phyloP scores from a whole-genome alignment of 2,329 filamentous ascomycete genomes.

The Xylaria multiplex region DNA sequence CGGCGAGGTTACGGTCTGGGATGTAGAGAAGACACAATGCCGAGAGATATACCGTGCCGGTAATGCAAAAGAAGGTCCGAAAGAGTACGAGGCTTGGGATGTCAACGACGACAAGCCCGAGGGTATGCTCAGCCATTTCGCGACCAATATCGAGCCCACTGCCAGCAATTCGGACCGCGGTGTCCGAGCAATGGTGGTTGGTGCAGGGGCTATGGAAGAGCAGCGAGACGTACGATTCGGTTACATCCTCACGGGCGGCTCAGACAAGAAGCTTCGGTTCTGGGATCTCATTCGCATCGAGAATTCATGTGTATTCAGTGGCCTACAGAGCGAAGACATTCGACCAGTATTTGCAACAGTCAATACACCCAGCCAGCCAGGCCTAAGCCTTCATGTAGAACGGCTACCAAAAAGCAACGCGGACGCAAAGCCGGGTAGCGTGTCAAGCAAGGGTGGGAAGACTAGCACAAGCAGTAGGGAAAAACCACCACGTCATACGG shows the following conservation, averaged over 20 bases:
- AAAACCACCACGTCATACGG: slow-evolving; percentile 76
- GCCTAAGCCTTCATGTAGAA: slow-evolving; percentile 73
- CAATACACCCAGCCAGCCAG: slow-evolving; percentile 59
- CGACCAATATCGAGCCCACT: slow-evolving; percentile 74
- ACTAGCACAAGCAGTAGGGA: slow-evolving; percentile 44
- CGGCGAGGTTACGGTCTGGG: slow-evolving; percentile 94
- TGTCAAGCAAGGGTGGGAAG: slow-evolving; percentile 36
- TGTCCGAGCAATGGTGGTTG: slow-evolving; percentile 78
- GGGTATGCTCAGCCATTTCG: slow-evolving; percentile 86
- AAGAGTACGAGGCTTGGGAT: slow-evolving; percentile 83
- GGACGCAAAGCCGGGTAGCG: slow-evolving; percentile 37
- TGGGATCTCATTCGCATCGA: slow-evolving; percentile 89
- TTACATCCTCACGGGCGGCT: slow-evolving; percentile 87
- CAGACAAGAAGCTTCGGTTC: slow-evolving; percentile 90
- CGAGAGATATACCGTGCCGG: slow-evolving; percentile 85
- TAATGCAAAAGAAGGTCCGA: slow-evolving; percentile 67
- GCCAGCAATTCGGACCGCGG: slow-evolving; percentile 59
- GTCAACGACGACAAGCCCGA: slow-evolving; percentile 91
- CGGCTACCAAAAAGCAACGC: slow-evolving; percentile 57
- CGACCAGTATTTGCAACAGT: slow-evolving; percentile 77
- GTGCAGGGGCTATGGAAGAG: slow-evolving; percentile 75
- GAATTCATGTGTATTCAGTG: slow-evolving; percentile 82
- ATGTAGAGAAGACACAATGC: slow-evolving; percentile 88
- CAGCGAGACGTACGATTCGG: slow-evolving; percentile 78
- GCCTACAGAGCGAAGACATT: slow-evolving; percentile 73